phyloP scores from a whole-genome alignment of 225 moss, liverwort and hornwort genomes.

The Rhytidiadelphus loreus region DNA sequence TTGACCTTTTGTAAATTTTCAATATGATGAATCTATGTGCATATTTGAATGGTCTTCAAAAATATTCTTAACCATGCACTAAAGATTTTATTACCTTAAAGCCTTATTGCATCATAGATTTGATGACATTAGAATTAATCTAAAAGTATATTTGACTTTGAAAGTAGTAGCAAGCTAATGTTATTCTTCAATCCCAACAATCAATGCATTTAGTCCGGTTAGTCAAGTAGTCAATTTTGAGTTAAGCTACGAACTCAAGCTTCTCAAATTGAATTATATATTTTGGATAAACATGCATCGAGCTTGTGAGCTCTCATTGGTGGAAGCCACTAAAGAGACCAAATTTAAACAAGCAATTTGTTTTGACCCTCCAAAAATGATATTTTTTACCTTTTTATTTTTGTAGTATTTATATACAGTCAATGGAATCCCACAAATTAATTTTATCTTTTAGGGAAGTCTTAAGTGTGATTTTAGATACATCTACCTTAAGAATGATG shows the following conservation, averaged over 20 bases:
- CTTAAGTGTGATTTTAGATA: too few species aligned
- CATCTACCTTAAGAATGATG: not conserved
- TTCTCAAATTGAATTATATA: not conserved
- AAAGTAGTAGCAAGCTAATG: not conserved
- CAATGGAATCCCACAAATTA: not conserved
- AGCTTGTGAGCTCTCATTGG: not conserved
- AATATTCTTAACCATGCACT: not conserved
- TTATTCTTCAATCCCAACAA: not conserved
- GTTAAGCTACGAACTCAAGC: not conserved
- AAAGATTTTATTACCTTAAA: not conserved
- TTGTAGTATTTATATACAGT: too few species aligned
- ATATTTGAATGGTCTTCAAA: not conserved
- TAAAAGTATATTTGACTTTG: fast-evolving
- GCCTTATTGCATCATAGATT: not conserved
- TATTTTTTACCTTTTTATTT: too few species aligned
- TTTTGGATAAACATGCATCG: not conserved
- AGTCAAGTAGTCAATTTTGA: not conserved
- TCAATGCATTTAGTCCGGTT: not conserved
- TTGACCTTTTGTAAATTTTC: not conserved
- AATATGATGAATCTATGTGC: too few species aligned
- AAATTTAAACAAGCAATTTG: not conserved
- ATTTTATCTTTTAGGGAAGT: not conserved
- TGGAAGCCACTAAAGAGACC: not conserved
- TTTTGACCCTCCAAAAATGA: not conserved
- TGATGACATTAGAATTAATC: not conserved